These are phyloP conservation scores for Aspergillus awamori DNA, from an alignment of 2,329 filamentous ascomycete genomes.

Conservation along the genomic window DNA sequence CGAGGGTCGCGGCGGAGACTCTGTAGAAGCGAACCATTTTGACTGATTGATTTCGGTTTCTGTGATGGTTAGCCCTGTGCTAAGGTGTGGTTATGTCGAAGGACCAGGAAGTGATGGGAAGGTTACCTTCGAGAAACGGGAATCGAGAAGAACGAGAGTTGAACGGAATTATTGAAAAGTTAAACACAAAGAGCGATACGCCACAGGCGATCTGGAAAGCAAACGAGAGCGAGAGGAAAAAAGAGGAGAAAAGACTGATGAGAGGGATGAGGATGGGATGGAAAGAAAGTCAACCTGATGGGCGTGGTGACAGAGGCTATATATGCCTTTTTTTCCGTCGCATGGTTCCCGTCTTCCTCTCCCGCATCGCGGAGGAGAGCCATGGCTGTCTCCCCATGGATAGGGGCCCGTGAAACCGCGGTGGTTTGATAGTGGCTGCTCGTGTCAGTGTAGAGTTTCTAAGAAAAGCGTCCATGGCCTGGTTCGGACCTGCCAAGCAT, in stretches of 20 bases:
- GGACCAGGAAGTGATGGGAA: not conserved
- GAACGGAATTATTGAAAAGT: not conserved
- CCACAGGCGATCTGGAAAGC: constrained; percentile 1
- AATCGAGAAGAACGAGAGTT: not conserved
- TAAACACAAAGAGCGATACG: not conserved
- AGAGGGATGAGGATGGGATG: not conserved
- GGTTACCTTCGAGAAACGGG: not conserved
- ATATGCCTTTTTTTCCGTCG: not conserved
- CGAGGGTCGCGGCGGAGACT: constrained; percentile 10
- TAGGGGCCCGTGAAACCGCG: constrained; percentile 1
- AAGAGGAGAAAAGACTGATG: not conserved
- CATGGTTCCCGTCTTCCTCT: not conserved
- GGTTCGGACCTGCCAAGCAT: not conserved
- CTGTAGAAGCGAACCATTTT: constrained; percentile 8
- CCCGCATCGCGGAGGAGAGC: not conserved
- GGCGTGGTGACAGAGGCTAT: not conserved
- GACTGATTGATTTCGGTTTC: not conserved
- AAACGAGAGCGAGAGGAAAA: not conserved
- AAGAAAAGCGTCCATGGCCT: not conserved
- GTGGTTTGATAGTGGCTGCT: not conserved
- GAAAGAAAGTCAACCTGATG: not conserved
- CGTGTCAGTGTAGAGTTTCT: not conserved
- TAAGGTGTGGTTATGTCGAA: no score
- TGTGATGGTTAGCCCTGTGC: no score
- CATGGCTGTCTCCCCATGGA: not conserved